Percentiles rank a stretch among this genome's conserved stretches.
Evolutionary conservation across 129 eudicot species (phyloP).

Genomic region (Deinandra increscens): DNA sequence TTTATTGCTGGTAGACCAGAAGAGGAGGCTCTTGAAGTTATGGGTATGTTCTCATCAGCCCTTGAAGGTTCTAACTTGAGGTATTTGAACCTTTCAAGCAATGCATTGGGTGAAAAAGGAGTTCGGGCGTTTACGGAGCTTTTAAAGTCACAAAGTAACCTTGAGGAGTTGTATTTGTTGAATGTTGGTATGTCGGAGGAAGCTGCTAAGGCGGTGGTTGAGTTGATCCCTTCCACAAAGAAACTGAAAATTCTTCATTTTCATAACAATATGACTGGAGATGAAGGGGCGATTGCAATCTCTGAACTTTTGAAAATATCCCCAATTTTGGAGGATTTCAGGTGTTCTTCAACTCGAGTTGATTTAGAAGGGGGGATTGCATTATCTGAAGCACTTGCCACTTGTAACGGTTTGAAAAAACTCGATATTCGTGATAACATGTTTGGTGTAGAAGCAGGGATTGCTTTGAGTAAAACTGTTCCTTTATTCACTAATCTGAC

Average conservation of each 20-base stretch:
- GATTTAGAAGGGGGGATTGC: conserved; percentile 60
- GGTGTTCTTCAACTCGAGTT: conserved; percentile 65
- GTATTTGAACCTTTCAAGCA: conserved; percentile 52
- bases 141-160: conserved; percentile 50
- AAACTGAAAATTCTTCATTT: conserved; percentile 51
- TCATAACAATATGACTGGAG: conserved; percentile 75
- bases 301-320: conserved; percentile 42
- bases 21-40: conserved; percentile 64
- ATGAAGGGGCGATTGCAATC: conserved; percentile 60
- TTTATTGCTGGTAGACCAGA: conserved; percentile 65
- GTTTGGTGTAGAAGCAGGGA: conserved; percentile 63
- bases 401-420: conserved; percentile 40
- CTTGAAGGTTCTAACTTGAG: conserved; percentile 46
- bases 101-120: conserved; percentile 73
- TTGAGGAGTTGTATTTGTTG: conserved; percentile 62
- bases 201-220: conserved; percentile 59
- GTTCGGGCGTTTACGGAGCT: conserved; percentile 55
- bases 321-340: conserved; percentile 50
- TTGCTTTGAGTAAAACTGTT: conserved; percentile 50
- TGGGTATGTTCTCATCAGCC: conserved; percentile 49
- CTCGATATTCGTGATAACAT: conserved; percentile 61
- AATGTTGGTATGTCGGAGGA: conserved; percentile 67
- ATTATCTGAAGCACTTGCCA: conserved; percentile 48
- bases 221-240: conserved; percentile 59
- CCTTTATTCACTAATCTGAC: conserved; percentile 37